Evolutionary conservation across 169 alveolate genomes (phyloP).

Genomic region (Plasmodium relictum): DNA sequence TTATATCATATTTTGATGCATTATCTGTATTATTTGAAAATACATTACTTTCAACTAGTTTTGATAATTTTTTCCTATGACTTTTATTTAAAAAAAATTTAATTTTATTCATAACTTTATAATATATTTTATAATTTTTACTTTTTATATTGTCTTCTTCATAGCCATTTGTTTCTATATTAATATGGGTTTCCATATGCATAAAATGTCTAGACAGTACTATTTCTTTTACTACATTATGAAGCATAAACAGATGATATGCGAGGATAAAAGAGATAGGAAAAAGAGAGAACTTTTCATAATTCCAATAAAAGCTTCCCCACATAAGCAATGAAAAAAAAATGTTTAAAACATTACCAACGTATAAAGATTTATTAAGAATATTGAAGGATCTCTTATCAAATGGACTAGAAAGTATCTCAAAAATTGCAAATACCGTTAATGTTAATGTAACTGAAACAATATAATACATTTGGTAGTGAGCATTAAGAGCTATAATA

Average conservation of each 20-base stretch:
- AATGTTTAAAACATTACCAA: slow-evolving; percentile 58
- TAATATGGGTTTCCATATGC: background rate
- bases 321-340: slow-evolving; percentile 57
- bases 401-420: slow-evolving; percentile 51
- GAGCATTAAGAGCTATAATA: slow-evolving; percentile 37
- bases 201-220: slow-evolving; percentile 42
- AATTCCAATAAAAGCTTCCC: slow-evolving; percentile 70
- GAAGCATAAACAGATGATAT: slow-evolving; percentile 59
- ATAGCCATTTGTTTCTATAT: slow-evolving; percentile 18
- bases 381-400: slow-evolving; percentile 72
- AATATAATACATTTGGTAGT: slow-evolving; percentile 36
- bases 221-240: slow-evolving; percentile 47
- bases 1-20: slow-evolving; percentile 22
- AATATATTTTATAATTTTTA: slow-evolving; percentile 55
- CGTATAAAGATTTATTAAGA: slow-evolving; percentile 48
- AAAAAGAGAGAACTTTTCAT: slow-evolving; percentile 23
- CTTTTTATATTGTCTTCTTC: slow-evolving; percentile 35
- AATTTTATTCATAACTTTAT: slow-evolving; percentile 65
- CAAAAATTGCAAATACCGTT: slow-evolving; percentile 57
- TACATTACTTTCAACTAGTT: background rate
- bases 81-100: slow-evolving; percentile 47
- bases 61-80: slow-evolving; percentile 23
- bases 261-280: slow-evolving; percentile 33
- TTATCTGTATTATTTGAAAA: slow-evolving; percentile 3
- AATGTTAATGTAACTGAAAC: slow-evolving; percentile 46